Evolutionary conservation across 176 grass and related monocot species (phyloP), one percentile per base, ranked within the genome.

Genomic region (Triticum timopheevii): DNA sequence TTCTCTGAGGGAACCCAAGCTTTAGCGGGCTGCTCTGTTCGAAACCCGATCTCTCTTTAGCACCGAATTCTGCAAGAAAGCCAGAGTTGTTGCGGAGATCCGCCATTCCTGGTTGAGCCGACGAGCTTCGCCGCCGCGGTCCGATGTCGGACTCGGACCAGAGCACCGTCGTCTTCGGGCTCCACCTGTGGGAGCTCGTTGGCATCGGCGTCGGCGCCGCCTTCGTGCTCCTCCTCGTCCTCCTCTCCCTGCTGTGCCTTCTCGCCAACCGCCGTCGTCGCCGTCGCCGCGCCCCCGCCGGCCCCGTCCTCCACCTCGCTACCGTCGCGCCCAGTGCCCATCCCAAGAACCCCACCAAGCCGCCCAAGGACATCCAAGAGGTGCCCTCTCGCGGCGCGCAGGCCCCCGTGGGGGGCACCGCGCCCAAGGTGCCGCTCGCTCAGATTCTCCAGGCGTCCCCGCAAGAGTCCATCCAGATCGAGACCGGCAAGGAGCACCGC

Each of bases 401-500:
- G 11, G 58, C 25, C 27, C 81, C 77, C 38, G 40, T 80, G 42
- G 42, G 42, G 42, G 42, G 42, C n/a, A 65, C 73, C 22, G 34
- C 34, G 20, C 4, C 83, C 70, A 87, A 82, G 83, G 66, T 67
- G 27, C 81, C 82, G 68, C 87, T 87, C 5, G 77, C 85, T 52
- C 88, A 90, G 81, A 52, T 85, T 23, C 69, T 81, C 28, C 87
- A 86, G 69, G 34, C 75, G 30, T 85, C 91, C 78, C 72, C 73
- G 58, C 59, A 85, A 47, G 90, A 89, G 69, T 89, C 87, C 54
- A 92, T 93, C 78, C 89, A 85, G 65, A 94, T 97, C 54, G 95
- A 97, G 79, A 97, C 95, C 9, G 95, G 95, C 13, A 97, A 97
- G 86, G 95, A 97, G 75, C 95, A 97, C 79, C 89, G 93, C 79